Conservation (phyloP, 73 alveolate genomes). For the Tetrahymena borealis region DNA sequence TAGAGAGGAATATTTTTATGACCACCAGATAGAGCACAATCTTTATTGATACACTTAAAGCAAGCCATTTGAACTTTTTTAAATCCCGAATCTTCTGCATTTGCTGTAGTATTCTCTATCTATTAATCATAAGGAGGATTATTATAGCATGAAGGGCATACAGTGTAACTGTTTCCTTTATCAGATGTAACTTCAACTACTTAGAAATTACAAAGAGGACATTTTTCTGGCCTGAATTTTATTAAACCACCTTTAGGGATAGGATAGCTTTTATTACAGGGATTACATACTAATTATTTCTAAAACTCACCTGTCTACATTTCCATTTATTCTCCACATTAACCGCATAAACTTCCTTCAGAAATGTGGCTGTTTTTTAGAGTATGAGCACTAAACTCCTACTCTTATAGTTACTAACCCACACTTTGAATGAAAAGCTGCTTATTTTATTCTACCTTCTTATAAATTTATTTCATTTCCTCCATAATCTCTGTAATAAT, state of each 20-base stretch:
- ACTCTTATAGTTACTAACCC: slow-evolving; percentile 46
- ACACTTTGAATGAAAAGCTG: slow-evolving; percentile 42
- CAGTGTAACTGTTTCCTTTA: slow-evolving; percentile 10
- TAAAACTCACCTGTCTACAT: slow-evolving; percentile 7
- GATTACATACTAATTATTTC: slow-evolving; percentile 12
- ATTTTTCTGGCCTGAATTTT: neutral
- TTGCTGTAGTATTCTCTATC: neutral
- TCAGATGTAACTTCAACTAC: slow-evolving; percentile 3
- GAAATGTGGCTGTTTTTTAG: slow-evolving; percentile 20
- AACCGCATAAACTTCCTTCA: slow-evolving; percentile 14
- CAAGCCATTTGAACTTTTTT: neutral
- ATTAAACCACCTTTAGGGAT: neutral
- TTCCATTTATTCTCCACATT: neutral
- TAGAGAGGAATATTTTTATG: slow-evolving; percentile 31
- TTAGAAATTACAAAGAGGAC: neutral
- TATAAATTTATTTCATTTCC: slow-evolving; percentile 68
- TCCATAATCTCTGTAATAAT: slow-evolving; percentile 65
- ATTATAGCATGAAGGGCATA: slow-evolving; percentile 29
- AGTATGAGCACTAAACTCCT: slow-evolving; percentile 49
- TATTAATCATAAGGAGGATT: slow-evolving; percentile 7
- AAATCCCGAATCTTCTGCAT: slow-evolving; percentile 5
- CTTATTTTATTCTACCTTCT: slow-evolving; percentile 46
- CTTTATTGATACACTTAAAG: slow-evolving; percentile 23
- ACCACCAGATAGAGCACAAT: neutral
- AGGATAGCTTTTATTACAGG: neutral